phyloP scores from a whole-genome alignment of 768 basidiomycete species.

The Kwoniella sp. region DNA sequence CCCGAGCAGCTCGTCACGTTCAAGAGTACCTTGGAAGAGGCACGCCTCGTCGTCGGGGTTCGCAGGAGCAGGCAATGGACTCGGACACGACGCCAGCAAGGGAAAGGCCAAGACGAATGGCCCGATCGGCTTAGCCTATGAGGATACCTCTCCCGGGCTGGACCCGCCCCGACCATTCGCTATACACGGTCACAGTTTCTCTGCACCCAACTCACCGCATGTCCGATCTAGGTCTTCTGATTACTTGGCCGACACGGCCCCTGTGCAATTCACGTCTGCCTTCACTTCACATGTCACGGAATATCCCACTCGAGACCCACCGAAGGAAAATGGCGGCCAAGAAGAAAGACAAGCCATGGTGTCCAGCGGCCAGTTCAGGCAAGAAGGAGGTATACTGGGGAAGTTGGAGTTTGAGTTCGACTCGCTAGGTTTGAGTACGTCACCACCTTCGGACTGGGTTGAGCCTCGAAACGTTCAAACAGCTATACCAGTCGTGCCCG shows the following conservation, averaged over 20 bases:
- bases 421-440: not conserved
- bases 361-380: constrained; percentile 17
- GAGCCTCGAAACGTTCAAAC: too few relatives aligned
- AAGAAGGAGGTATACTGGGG: constrained; percentile 34
- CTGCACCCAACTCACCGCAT: constrained; percentile 7
- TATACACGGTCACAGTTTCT: not conserved
- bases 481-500: too few relatives aligned
- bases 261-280: too few relatives aligned
- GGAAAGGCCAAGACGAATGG: not conserved
- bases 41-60: not conserved
- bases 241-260: too few relatives aligned
- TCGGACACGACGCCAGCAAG: too few relatives aligned
- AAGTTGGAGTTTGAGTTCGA: constrained; percentile 18
- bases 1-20: constrained; percentile 6
- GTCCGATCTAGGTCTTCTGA: too few relatives aligned
- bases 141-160: not conserved
- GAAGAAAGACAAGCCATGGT: constrained; percentile 8
- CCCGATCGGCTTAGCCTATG: constrained; percentile 1
- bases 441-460: constrained; percentile 4
- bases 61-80: too few relatives aligned
- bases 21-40: not conserved
- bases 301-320: not conserved
- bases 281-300: too few relatives aligned
- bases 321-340: not conserved
- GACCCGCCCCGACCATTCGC: not conserved